phyloP scores from a whole-genome alignment of 768 basidiomycete species.

The Mycena crocata region DNA sequence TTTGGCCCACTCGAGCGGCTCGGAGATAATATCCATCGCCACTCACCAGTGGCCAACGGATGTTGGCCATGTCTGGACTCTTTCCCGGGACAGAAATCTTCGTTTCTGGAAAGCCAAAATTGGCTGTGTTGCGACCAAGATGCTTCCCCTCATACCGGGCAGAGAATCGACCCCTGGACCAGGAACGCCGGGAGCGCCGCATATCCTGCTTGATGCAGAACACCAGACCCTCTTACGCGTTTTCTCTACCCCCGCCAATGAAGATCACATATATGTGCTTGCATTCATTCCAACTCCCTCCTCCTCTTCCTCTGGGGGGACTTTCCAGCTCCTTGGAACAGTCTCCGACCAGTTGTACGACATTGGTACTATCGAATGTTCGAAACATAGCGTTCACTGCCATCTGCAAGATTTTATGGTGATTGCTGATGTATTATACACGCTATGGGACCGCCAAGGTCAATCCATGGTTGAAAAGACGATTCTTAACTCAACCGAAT shows the following conservation, averaged over 20 bases:
- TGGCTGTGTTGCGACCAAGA: conserved; percentile 76
- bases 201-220: conserved; percentile 67
- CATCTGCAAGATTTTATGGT: conserved; percentile 84
- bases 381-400: conserved; percentile 69
- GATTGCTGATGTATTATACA: conserved; percentile 65
- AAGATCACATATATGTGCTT: conserved; percentile 70
- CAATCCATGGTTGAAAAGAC: conserved; percentile 75
- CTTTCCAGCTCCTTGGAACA: conserved; percentile 75
- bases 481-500: conserved; percentile 54
- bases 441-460: conserved; percentile 87
- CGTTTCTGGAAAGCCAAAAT: conserved; percentile 86
- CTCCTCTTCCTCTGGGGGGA: conserved; percentile 78
- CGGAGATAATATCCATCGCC: conserved; percentile 78
- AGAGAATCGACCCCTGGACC: conserved; percentile 47
- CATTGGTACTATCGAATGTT: conserved; percentile 68
- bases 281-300: conserved; percentile 79
- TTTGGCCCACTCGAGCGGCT: conserved; percentile 56
- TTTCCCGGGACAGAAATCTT: conserved; percentile 88
- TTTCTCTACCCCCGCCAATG: conserved; percentile 59
- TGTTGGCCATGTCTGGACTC: conserved; percentile 80
- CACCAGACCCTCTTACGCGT: conserved; percentile 75
- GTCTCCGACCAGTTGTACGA: conserved; percentile 70
- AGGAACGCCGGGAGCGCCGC: conserved; percentile 45
- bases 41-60: conserved; percentile 83
- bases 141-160: conserved; percentile 54